Base-by-base conservation (phyloP, 2,329 filamentous ascomycete species). In the Fusarium irregulare region DNA sequence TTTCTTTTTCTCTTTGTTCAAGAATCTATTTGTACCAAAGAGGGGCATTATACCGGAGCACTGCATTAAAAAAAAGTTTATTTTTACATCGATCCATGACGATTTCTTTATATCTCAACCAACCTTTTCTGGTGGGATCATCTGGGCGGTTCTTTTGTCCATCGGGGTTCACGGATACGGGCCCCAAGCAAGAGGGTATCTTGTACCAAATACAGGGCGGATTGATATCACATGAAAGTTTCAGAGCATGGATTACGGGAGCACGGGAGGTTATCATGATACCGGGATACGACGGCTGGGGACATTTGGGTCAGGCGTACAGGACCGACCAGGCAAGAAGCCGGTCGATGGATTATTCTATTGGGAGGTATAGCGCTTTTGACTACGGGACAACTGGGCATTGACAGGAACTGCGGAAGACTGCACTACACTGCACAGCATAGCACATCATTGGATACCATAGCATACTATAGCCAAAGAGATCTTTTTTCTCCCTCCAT, bases 31-130 rank as follows among this genome's bases (percentile, higher is more conserved):
- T 78, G 81, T 84, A 84, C 61, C 78, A 83, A 71, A 82, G 75
- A 81, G 78, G 78, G 81, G 83, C 83, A 83, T 83, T 76, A 78
- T 72, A 82, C 75, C 75, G 83, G 83, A 84, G 83, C 80, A 83
- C 79, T 82, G 82, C 82, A 83, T 84, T 81, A 81, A 82, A 82
- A 82, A 82, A 80, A 78, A 76, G 71, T 71, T 72, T 75, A 64
- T 69, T 71, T 71, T 73, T 74, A 70, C 54, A 65, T 66, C 53
- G 63, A 73, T 58, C 60, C 71, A 72, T 65, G 67, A 61, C 66
- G 64, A 72, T 66, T 71, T 62, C 62, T 62, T 55, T 68, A 67
- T 34, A 34, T 63, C 62, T 68, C 68, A 48, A 66, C 63, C 67
- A 56, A 64, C 28, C 28, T 45, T 54, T 65, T 56, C 57, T 44